phyloP scores from a whole-genome alignment of 768 basidiomycete genomes.

The Naganishia randhawae region DNA sequence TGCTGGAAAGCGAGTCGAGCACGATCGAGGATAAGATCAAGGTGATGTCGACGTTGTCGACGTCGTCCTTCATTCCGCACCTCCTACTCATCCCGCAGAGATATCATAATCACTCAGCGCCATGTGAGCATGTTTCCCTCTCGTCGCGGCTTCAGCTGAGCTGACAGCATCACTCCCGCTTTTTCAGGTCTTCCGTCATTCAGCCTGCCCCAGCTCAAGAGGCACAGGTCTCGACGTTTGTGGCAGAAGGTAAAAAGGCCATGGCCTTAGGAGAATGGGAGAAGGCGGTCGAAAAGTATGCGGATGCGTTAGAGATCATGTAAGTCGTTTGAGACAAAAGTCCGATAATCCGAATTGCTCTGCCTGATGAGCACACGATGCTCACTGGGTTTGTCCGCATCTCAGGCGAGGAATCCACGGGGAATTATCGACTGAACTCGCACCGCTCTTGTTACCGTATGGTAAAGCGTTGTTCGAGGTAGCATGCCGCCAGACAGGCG shows the following conservation, averaged over 20 bases:
- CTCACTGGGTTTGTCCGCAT: too few species aligned
- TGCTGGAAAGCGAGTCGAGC: constrained; percentile 6
- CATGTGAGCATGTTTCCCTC: neutral
- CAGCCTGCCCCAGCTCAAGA: neutral
- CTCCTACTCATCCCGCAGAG: neutral
- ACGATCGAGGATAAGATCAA: too few species aligned
- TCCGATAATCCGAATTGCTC: neutral
- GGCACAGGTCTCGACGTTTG: constrained; percentile 26
- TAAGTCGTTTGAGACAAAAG: constrained; percentile 25
- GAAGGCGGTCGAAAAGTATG: constrained; percentile 47
- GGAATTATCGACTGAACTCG: constrained; percentile 76
- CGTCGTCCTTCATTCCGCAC: neutral
- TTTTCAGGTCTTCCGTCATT: constrained; percentile 4
- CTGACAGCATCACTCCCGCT: neutral
- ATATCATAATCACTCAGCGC: neutral
- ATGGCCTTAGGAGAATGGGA: constrained; percentile 49
- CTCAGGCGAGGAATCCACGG: constrained; percentile 55
- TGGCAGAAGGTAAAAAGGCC: constrained; percentile 48
- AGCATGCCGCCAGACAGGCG: constrained; percentile 76
- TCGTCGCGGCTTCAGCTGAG: neutral
- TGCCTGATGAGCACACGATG: neutral
- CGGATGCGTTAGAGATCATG: constrained; percentile 47
- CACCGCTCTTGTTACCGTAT: constrained; percentile 83
- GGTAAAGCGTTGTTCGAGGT: constrained; percentile 91
- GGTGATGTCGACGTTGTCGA: neutral